Evolutionary conservation across 83 land plant genomes (phyloP), one percentile per base, ranked within the genome.

Genomic region (Picea engelmannii): DNA sequence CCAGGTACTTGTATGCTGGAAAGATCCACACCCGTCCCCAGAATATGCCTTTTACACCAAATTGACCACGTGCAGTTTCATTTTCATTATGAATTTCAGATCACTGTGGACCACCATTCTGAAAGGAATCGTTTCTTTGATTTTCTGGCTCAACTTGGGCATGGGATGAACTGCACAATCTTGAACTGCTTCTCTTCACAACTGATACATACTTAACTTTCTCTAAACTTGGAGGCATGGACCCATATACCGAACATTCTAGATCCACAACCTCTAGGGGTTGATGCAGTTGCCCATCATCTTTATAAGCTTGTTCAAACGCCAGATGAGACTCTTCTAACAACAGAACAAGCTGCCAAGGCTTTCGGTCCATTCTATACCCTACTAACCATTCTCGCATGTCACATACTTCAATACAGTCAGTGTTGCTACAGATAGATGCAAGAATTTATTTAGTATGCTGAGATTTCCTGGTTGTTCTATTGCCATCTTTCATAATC

Each of bases 321-420:
- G 98, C 94, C 75, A 98, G 88, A 87, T 98, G 96, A 77, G 99
- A 96, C 78, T 98, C 99, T 47, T 98, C 99, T 81, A 94, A 91
- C 81, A 98, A 87, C 62, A 92, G 86, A 82, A 98, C 90, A 79
- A 98, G 95, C 61, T 94, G 89, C 98, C 93, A 91, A 83, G 94
- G 80, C 82, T 93, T 98, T 15, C 85, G 88, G 62, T 98, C 99
- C 85, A 98, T 83, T 82, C 87, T 87, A 15, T 89, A 86, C 52
- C 90, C 92, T 63, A 94, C 86, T 76, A 94, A 92, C 89, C 94
- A 97, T 71, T 91, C 97, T 61, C 90, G 62, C 62, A 98, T 91
- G 78, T 98, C 99, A 88, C 95, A 98, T n/a, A n/a, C n/a, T n/a
- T n/a, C 60, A 94, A 94, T 92, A 83, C 99, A 95, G 55, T 98